phyloP scores from a whole-genome alignment of 2,329 filamentous ascomycete species.

The Fusarium albosuccineum region DNA sequence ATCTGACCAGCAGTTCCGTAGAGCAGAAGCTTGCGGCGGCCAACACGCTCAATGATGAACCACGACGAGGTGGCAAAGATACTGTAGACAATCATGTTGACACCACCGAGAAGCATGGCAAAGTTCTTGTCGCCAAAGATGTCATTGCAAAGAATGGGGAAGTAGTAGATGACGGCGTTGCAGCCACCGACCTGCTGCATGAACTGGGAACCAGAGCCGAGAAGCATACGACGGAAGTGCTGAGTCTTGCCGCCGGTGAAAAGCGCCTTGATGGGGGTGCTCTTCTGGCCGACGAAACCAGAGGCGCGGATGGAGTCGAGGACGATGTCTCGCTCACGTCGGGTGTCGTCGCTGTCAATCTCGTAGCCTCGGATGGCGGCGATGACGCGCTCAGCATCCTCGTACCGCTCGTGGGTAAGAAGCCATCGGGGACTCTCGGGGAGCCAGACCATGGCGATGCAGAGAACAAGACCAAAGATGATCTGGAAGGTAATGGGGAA shows the following conservation, averaged over 20 bases:
- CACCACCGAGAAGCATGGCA: constrained; percentile 64
- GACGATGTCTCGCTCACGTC: constrained; percentile 68
- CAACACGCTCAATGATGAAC: constrained; percentile 64
- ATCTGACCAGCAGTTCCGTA: constrained; percentile 61
- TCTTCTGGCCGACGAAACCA: constrained; percentile 59
- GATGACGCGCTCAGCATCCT: constrained; percentile 53
- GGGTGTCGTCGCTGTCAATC: constrained; percentile 67
- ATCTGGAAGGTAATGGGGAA: constrained; percentile 63
- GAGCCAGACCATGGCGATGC: constrained; percentile 58
- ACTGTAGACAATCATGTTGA: constrained; percentile 68
- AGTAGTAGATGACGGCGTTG: constrained; percentile 73
- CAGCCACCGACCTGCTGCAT: constrained; percentile 73
- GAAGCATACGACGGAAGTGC: constrained; percentile 73
- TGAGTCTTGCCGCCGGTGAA: constrained; percentile 74
- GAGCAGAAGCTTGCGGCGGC: constrained; percentile 62
- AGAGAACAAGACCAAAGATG: constrained; percentile 58
- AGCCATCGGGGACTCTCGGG: constrained; percentile 63
- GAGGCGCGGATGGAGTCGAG: constrained; percentile 64
- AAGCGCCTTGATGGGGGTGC: constrained; percentile 64
- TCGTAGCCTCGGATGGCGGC: constrained; percentile 53
- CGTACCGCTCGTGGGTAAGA: constrained; percentile 61
- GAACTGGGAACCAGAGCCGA: constrained; percentile 70
- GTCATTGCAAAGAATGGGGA: constrained; percentile 66
- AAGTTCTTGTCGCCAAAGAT: constrained; percentile 54
- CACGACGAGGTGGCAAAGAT: constrained; percentile 67